phyloP scores from a whole-genome alignment of 2,329 filamentous ascomycete genomes.

The Calonectria pseudoturangicola region DNA sequence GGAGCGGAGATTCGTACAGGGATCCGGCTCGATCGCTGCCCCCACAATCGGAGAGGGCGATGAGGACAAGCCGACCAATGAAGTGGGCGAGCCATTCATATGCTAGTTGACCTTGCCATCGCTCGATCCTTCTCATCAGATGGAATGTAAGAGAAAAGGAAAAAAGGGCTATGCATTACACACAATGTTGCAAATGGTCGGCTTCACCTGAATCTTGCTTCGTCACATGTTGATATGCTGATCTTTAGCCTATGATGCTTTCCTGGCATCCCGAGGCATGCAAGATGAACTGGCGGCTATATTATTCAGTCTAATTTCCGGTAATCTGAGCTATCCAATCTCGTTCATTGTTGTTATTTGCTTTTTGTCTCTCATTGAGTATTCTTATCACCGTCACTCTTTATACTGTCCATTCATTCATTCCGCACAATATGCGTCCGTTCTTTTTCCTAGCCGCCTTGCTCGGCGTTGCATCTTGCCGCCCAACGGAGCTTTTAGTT shows the following conservation, averaged over 20 bases:
- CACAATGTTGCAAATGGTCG: constrained; percentile 31
- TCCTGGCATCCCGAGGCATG: constrained; percentile 22
- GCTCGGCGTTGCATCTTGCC: constrained; percentile 44
- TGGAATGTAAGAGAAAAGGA: constrained; percentile 43
- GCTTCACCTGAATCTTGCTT: constrained; percentile 35
- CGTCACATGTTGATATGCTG: constrained; percentile 32
- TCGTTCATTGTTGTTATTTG: not conserved
- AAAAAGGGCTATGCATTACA: constrained; percentile 7
- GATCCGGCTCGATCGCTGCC: constrained; percentile 27
- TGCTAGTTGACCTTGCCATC: constrained; percentile 32
- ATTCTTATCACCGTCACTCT: constrained; percentile 24
- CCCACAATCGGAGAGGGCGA: constrained; percentile 25
- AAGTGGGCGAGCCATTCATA: constrained; percentile 10
- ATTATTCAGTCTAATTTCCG: constrained; percentile 33
- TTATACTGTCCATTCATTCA: constrained; percentile 27
- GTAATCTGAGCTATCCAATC: constrained; percentile 6
- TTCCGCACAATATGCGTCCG: constrained; percentile 50
- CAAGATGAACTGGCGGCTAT: constrained; percentile 35
- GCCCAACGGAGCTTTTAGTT: constrained; percentile 40
- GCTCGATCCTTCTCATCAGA: constrained; percentile 48
- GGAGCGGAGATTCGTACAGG: constrained; percentile 23
- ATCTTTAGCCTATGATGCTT: not conserved
- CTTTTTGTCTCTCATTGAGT: constrained; percentile 22
- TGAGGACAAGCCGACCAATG: constrained; percentile 23
- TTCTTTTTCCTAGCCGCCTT: constrained; percentile 49